Conservation (phyloP, 2,329 filamentous ascomycete genomes). For the Gremmenia infestans region DNA sequence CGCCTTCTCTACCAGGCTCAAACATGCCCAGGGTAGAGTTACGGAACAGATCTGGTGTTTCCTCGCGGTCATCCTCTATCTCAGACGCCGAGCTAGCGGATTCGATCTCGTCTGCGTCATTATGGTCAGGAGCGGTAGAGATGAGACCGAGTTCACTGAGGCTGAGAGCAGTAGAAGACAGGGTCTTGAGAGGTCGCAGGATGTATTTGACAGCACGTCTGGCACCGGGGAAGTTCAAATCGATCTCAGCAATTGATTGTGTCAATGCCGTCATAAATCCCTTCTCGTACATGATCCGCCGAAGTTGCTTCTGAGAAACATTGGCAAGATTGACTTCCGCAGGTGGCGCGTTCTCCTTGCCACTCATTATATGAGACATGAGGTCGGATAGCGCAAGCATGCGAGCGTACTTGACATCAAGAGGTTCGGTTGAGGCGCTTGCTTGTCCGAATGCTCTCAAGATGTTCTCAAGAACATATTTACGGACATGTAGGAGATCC, state of each 20-base stretch:
- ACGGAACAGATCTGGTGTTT: conserved; percentile 94
- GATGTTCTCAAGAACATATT: conserved; percentile 90
- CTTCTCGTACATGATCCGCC: conserved; percentile 97
- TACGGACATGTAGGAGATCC: conserved; percentile 85
- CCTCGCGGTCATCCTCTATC: conserved; percentile 78
- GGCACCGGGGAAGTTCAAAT: conserved; percentile 87
- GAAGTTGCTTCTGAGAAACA: conserved; percentile 74
- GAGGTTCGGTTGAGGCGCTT: conserved; percentile 67
- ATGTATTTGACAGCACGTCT: conserved; percentile 97
- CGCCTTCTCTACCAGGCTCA: conserved; percentile 74
- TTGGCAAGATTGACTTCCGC: conserved; percentile 32
- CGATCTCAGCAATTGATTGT: conserved; percentile 88
- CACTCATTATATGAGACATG: conserved; percentile 87
- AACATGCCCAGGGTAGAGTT: conserved; percentile 95
- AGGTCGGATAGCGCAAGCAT: conserved; percentile 85
- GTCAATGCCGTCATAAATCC: conserved; percentile 87
- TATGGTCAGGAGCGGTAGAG: conserved; percentile 58
- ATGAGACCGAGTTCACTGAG: conserved; percentile 69
- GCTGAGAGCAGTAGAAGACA: conserved; percentile 82
- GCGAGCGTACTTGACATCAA: conserved; percentile 82
- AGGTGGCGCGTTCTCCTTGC: conserved; percentile 56
- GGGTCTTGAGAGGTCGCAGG: conserved; percentile 76
- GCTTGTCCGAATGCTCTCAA: conserved; percentile 90
- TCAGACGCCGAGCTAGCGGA: conserved; percentile 88
- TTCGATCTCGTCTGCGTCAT: conserved; percentile 81